Base-by-base conservation (phyloP, 306 rosid genomes). In the Cucumis cinereus region DNA sequence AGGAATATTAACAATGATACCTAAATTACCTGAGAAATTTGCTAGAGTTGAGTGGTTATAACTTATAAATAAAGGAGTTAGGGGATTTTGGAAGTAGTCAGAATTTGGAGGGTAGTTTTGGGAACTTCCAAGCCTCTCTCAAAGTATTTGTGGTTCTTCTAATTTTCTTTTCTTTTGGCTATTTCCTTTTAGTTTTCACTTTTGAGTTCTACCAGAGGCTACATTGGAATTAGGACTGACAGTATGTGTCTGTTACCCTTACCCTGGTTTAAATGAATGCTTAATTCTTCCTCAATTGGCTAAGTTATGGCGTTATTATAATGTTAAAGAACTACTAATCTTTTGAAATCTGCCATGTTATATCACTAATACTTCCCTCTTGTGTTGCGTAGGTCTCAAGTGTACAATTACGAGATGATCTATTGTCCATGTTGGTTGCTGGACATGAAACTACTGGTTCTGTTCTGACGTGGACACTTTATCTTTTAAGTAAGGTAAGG, bases 401-500 rank as follows among this genome's bases (percentile, higher is more conserved):
- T 82, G 86, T 83, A 74, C 97, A 94, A 78, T 80, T 92, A 77
- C 90, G 96, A 73, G 96, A 94, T 72, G 99, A 94, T 82, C 97
- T 94, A 77, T 83, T 94, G 86, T 94, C 96, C 47, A 83, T 94
- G 81, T 80, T 94, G 81, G 97, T 94, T 78, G 99, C 99, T 74
- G 99, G 99, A 68, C 99, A 92, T 45, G 97, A 94, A 85, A 94
- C 95, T 14, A 91, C 97, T 59, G 98, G 95, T 76, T 94, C 96
- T 12, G 96, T 94, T 24, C 80, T 94, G 87, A 92, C 99, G 28
- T 94, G 99, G 97, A 94, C 99, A 41, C 81, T 89, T 28, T 94
- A 90, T 90, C 99, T 94, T 84, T 92, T 94, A 76, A 91, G 96
- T 83, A 90, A 92, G 99, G 99, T 94, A 90, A 40, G 99, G 99